Evolutionary conservation across 352 stramenopile genomes (phyloP), one percentile per base, ranked within the genome.

Genomic region (Globisporangium barbulae): DNA sequence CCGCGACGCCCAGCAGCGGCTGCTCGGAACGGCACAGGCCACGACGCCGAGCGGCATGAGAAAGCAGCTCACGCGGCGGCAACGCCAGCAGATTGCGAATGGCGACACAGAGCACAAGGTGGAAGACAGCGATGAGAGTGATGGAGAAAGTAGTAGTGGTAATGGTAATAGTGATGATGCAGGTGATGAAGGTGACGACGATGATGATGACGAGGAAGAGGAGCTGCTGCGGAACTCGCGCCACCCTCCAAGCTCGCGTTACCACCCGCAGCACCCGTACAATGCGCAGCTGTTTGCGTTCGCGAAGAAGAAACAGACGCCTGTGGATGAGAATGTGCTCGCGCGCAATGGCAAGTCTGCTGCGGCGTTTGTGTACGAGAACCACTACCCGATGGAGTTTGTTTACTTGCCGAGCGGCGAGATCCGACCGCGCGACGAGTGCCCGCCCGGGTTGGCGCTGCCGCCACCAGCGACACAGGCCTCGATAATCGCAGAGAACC

Each of bases 361-460:
- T 41, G 48, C 48, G 59, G 48, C 49, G 61, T 50, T 22, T 59
- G 64, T 53, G 53, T 63, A 21, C 53, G 63, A 48, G 47, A 69
- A 22, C 42, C 54, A 41, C 21, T 63, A 62, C 12, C 78, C 76
- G 3, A 85, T 91, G 76, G 78, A 89, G 65, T 68, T 91, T 45
- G 79, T 91, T 28, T 85, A 76, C 45, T 30, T 89, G 64, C 70
- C 79, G 47, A 87, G 68, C 2, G 82, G 82, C 19, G 79, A 91
- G 71, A 89, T 91, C 58, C 69, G 73, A 47, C 62, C 78, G 5
- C 63, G 76, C 19, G 76, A 91, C 52, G 78, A 91, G 61, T 88
- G 79, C 54, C 72, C 76, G 5, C 65, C 71, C 2, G 79, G 73
- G 1, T 56, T 88, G n/a, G 63, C 59, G 52, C 59, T 88, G 49